Evolutionary conservation across 2,329 filamentous ascomycete genomes (phyloP).

Genomic region (Atkinsonella texensis): DNA sequence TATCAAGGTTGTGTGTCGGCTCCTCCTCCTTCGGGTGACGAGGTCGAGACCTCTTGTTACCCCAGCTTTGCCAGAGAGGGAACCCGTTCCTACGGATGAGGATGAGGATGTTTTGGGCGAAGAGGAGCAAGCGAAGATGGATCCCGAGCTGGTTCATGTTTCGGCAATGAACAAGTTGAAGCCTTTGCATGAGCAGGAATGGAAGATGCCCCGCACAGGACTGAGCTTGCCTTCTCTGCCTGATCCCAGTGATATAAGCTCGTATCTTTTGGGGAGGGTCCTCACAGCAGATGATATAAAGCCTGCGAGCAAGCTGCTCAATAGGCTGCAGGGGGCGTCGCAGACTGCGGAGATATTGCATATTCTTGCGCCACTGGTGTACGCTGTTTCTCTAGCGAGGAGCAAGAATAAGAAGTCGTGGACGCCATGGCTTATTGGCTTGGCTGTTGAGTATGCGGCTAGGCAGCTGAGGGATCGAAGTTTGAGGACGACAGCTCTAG

Average conservation of each 20-base stretch:
- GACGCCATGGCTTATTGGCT: slow-evolving; percentile 81
- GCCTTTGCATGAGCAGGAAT: slow-evolving; percentile 44
- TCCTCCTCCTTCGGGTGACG: slow-evolving; percentile 72
- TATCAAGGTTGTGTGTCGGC: slow-evolving; percentile 72
- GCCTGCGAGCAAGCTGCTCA: slow-evolving; percentile 75
- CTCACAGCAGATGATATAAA: slow-evolving; percentile 96
- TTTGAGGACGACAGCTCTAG: slow-evolving; percentile 71
- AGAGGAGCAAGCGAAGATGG: slow-evolving; percentile 23
- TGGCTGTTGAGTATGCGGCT: slow-evolving; percentile 77
- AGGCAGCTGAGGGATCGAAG: slow-evolving; percentile 69
- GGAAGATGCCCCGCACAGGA: slow-evolving; percentile 91
- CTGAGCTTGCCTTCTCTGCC: slow-evolving; percentile 76
- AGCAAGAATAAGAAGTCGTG: slow-evolving; percentile 66
- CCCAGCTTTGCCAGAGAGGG: slow-evolving; percentile 76
- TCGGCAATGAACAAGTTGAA: slow-evolving; percentile 9
- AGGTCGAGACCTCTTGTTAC: slow-evolving; percentile 71
- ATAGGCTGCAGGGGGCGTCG: slow-evolving; percentile 59
- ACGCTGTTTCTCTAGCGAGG: slow-evolving; percentile 69
- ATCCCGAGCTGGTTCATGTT: slow-evolving; percentile 28
- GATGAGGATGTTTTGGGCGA: slow-evolving; percentile 32
- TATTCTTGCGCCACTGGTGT: slow-evolving; percentile 78
- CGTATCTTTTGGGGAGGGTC: slow-evolving; percentile 79
- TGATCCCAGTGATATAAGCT: slow-evolving; percentile 67
- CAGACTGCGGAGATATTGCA: slow-evolving; percentile 84
- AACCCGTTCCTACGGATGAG: slow-evolving; percentile 48